Evolutionary conservation across 1,284 basidiomycete species (phyloP), one percentile per base, ranked within the genome.

Genomic region (Hypsizygus ulmarius): DNA sequence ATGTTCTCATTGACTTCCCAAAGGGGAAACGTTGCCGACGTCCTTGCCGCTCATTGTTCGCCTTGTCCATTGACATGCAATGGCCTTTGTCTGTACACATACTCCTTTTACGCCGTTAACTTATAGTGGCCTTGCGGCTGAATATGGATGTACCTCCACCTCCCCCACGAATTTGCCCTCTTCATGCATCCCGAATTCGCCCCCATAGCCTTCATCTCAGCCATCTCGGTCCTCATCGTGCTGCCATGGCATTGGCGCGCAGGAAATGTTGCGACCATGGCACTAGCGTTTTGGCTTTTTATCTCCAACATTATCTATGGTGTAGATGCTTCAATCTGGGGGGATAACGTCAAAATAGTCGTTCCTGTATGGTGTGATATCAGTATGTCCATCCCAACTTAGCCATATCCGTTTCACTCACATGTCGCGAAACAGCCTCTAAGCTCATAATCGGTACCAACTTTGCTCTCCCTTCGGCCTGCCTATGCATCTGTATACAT

Each of bases 321-420:
- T 33, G 59, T 82, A 43, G 75, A 84, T 57, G 62, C 74, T 2
- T 47, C 78, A 1, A 58, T 79, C 4, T 85, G 82, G 81, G 65
- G 63, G 18, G 63, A 69, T 28, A 74, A 72, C 49, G 63, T 62
- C 4, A 43, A 60, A 6, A 65, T 76, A 35, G 56, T 53, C 3
- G 64, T 65, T 0, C 70, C 71, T 0, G 62, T 80, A 0, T 86
- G 79, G 78, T 85, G 83, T 52, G 84, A 84, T 55, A 78, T 83
- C 43, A 60, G 79, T 82, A 49, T 43, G 77, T 64, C 35, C n/a
- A 11, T 33, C 29, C 16, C 28, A 10, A 14, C 14, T 30, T 52
- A 16, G 15, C 16, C 30, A n/a, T 41, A 19, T 33, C 10, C 18
- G 36, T 11, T 15, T 39, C 39, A n/a, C 43, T 33, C 42, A 35